phyloP scores from a whole-genome alignment of 1,284 basidiomycete species.

The Anthracocystis setariae region DNA sequence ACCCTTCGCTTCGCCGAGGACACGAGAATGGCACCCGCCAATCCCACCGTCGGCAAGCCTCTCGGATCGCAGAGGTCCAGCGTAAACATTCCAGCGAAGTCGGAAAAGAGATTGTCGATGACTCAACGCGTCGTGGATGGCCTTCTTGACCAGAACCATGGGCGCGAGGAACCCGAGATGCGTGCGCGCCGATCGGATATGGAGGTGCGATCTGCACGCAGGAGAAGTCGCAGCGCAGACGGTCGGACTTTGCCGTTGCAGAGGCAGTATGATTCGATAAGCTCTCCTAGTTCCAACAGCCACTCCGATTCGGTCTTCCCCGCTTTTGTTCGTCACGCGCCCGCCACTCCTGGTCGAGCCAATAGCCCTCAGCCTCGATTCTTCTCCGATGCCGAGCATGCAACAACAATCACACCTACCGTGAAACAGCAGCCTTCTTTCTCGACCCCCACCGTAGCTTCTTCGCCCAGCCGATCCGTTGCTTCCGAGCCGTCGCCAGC shows the following conservation, averaged over 20 bases:
- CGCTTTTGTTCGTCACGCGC: conserved; percentile 47
- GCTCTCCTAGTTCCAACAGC: conserved; percentile 44
- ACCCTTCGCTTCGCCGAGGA: conserved; percentile 17
- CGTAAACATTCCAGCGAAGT: background rate
- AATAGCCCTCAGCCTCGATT: conserved; percentile 34
- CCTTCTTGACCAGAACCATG: conserved; percentile 37
- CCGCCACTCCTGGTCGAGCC: conserved; percentile 14
- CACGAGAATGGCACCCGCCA: conserved; percentile 13
- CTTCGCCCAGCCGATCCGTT: conserved; percentile 10
- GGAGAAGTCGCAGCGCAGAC: conserved; percentile 50
- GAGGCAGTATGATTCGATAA: conserved; percentile 23
- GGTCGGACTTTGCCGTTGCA: conserved; percentile 14
- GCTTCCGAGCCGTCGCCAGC: conserved; percentile 6
- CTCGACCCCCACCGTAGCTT: conserved; percentile 8
- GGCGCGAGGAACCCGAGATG: conserved; percentile 53
- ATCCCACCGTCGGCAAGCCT: conserved; percentile 10
- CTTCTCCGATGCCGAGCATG: conserved; percentile 20
- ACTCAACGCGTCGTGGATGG: conserved; percentile 48
- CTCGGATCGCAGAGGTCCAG: background rate
- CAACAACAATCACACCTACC: conserved; percentile 21
- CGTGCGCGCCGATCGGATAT: conserved; percentile 32
- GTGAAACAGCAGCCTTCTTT: conserved; percentile 15
- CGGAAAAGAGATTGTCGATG: conserved; percentile 47
- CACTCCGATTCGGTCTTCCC: conserved; percentile 46
- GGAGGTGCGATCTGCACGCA: conserved; percentile 27